Evolutionary conservation across 768 basidiomycete genomes (phyloP).

Genomic region (Dioszegia crocea): DNA sequence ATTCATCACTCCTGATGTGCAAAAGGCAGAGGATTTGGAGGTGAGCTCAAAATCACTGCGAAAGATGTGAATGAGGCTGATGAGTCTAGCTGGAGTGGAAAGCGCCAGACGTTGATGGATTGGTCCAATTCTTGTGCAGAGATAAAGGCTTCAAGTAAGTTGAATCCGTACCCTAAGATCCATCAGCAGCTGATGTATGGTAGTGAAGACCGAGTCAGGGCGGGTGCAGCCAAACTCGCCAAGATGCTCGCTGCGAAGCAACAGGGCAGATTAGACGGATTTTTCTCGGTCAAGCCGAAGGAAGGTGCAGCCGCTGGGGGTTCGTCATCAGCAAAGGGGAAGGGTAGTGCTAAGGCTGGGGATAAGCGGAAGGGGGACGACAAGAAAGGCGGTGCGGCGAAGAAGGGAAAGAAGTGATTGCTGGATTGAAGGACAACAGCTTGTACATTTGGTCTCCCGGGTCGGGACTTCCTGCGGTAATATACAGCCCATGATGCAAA

Average conservation of each 20-base stretch:
- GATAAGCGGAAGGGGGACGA: constrained; percentile 56
- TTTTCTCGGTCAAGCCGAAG: constrained; percentile 74
- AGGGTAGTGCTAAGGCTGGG: constrained; percentile 45
- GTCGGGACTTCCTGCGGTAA: too few species aligned
- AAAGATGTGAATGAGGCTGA: neutral
- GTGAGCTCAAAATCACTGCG: constrained; percentile 52
- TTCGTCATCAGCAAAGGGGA: constrained; percentile 23
- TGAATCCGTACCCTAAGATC: neutral
- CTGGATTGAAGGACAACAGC: too few species aligned
- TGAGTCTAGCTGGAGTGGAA: constrained; percentile 79
- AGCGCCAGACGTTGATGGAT: constrained; percentile 82
- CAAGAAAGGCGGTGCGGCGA: constrained; percentile 50
- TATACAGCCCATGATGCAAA: too few species aligned
- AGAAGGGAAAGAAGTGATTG: constrained; percentile 45
- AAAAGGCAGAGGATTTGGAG: constrained; percentile 77
- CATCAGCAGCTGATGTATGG: constrained; percentile 8
- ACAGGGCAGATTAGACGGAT: constrained; percentile 92
- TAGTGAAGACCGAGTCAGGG: constrained; percentile 94
- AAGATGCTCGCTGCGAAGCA: constrained; percentile 86
- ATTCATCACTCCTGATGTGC: constrained; percentile 84
- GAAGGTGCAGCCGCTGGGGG: constrained; percentile 44
- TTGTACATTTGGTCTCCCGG: too few species aligned
- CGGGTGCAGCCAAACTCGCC: constrained; percentile 85
- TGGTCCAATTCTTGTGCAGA: constrained; percentile 85
- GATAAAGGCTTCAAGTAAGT: constrained; percentile 96